phyloP scores from a whole-genome alignment of 1,284 basidiomycete species.

The Apiotrichum laibachii region DNA sequence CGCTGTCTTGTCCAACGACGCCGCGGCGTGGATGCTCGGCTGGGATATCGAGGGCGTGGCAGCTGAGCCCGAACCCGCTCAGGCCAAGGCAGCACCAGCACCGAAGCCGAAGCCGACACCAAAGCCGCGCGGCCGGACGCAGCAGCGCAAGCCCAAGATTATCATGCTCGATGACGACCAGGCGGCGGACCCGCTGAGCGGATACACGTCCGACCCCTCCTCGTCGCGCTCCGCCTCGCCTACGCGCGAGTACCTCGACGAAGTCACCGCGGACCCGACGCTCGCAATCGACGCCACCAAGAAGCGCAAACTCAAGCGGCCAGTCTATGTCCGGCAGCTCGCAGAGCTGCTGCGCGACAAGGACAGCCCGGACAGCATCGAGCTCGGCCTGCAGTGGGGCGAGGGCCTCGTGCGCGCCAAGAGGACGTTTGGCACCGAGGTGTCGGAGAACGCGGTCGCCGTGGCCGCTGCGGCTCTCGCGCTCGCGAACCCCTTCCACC shows the following conservation, averaged over 20 bases:
- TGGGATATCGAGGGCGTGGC: slow-evolving; percentile 24
- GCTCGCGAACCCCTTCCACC: slow-evolving; percentile 77
- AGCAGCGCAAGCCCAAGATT: slow-evolving; percentile 29
- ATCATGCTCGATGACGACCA: slow-evolving; percentile 44
- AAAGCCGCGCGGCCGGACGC: not conserved
- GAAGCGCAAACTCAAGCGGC: slow-evolving; percentile 64
- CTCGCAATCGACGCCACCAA: slow-evolving; percentile 53
- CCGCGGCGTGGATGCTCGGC: slow-evolving; percentile 33
- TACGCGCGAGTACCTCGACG: slow-evolving; percentile 70
- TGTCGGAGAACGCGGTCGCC: slow-evolving; percentile 84
- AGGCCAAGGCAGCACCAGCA: not conserved
- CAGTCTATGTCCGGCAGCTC: slow-evolving; percentile 79
- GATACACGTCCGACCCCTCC: slow-evolving; percentile 61
- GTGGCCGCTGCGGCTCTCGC: slow-evolving; percentile 70
- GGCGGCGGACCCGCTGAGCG: slow-evolving; percentile 75
- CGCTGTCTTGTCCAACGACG: slow-evolving; percentile 28
- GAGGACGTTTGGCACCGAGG: slow-evolving; percentile 65
- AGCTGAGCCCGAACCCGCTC: not conserved
- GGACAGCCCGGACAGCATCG: slow-evolving; percentile 69
- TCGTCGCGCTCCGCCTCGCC: slow-evolving; percentile 78
- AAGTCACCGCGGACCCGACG: slow-evolving; percentile 80
- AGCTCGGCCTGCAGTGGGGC: slow-evolving; percentile 71
- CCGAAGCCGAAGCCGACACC: slow-evolving; percentile 1
- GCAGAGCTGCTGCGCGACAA: slow-evolving; percentile 67
- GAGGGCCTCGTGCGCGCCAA: slow-evolving; percentile 80